Percentiles rank a stretch among this genome's conserved stretches.
Conservation (phyloP, 176 grass and related monocot genomes). For the barley (Hordeum vulgare) region MorexV3_pseudomolecules_assembly NC_058518.1:110685173-110685672, state of each 20-base stretch:
- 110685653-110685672: constrained; percentile 60
- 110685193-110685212: too few species aligned
- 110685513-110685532: not conserved
- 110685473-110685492: not conserved
- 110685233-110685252: not conserved
- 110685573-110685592: constrained; percentile 46
- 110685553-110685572: not conserved
- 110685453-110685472: not conserved
- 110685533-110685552: constrained; percentile 45
- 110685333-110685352: not conserved
- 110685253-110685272: not conserved
- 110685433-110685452: not conserved
- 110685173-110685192: too few species aligned
- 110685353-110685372: too few species aligned
- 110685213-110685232: not conserved
- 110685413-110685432: not conserved
- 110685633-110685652: constrained; percentile 75
- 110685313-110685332: constrained; percentile 1
- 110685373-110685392: not conserved
- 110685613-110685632: constrained; percentile 81
- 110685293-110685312: not conserved
- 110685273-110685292: not conserved
- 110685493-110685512: not conserved
- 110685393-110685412: not conserved
- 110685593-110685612: constrained; percentile 63